Evolutionary conservation across 257 asterid species (phyloP).

Genomic region (Vinca minor): DNA sequence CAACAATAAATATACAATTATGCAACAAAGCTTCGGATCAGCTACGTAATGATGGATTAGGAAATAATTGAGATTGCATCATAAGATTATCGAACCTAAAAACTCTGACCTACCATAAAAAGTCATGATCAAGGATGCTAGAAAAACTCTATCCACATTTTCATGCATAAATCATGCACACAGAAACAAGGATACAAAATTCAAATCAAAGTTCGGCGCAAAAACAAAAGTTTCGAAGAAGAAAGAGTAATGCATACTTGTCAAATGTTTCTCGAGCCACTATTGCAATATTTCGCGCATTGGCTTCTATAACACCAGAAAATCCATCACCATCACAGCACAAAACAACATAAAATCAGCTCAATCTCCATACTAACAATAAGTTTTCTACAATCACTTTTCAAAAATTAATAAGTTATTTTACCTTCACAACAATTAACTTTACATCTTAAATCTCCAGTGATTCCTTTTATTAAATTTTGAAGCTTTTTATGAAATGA

Average conservation of each 20-base stretch:
- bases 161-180: neutral
- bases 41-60: neutral
- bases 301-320: constrained; percentile 48
- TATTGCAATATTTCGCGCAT: constrained; percentile 47
- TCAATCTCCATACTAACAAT: neutral
- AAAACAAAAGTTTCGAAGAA: neutral
- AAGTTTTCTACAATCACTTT: neutral
- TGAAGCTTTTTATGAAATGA: constrained; percentile 42
- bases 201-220: neutral
- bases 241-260: constrained; percentile 34
- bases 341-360: neutral
- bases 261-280: constrained; percentile 43
- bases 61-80: neutral
- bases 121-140: neutral
- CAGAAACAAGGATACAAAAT: neutral
- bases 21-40: neutral
- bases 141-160: neutral
- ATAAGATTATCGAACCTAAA: neutral
- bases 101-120: neutral
- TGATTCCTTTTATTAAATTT: constrained; percentile 23
- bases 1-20: neutral
- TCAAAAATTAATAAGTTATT: too few species aligned
- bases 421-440: constrained; percentile 5
- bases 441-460: constrained; percentile 11
- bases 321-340: constrained; percentile 10